A percentile compares a stretch with the other conserved stretches of the same genome.
These are phyloP conservation scores for Oryza punctata DNA, from an alignment of 176 grass and related monocot genomes.

Conservation along the genomic window DNA sequence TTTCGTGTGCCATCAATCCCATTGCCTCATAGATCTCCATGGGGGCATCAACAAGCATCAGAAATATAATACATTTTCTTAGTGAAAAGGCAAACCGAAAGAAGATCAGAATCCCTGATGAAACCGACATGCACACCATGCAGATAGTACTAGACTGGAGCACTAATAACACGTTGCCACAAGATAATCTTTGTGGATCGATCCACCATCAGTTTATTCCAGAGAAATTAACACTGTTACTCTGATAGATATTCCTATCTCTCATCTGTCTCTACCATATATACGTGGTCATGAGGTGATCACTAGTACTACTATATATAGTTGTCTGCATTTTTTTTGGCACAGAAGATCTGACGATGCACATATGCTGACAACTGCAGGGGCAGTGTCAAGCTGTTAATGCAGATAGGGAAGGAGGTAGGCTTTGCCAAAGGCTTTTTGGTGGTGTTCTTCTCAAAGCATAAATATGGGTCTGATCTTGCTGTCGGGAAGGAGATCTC, in stretches of 20 bases:
- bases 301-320: too few species aligned
- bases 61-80: slow-evolving; percentile 12
- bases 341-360: slow-evolving; percentile 35
- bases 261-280: background rate
- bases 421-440: slow-evolving; percentile 49
- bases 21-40: slow-evolving; percentile 28
- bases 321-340: background rate
- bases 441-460: slow-evolving; percentile 45
- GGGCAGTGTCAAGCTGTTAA: slow-evolving; percentile 42
- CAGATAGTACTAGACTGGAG: background rate
- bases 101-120: background rate
- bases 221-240: background rate
- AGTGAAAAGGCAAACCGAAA: background rate
- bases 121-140: background rate
- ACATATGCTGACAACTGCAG: slow-evolving; percentile 37
- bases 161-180: background rate
- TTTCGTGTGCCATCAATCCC: slow-evolving; percentile 34
- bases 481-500: slow-evolving; percentile 60
- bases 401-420: slow-evolving; percentile 53
- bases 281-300: background rate
- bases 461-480: slow-evolving; percentile 59
- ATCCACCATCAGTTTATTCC: background rate
- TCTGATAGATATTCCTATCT: background rate
- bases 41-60: background rate
- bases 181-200: background rate